Conservation (phyloP, 2,329 filamentous ascomycete genomes). For the Arthrobotrys entomopaga region DNA sequence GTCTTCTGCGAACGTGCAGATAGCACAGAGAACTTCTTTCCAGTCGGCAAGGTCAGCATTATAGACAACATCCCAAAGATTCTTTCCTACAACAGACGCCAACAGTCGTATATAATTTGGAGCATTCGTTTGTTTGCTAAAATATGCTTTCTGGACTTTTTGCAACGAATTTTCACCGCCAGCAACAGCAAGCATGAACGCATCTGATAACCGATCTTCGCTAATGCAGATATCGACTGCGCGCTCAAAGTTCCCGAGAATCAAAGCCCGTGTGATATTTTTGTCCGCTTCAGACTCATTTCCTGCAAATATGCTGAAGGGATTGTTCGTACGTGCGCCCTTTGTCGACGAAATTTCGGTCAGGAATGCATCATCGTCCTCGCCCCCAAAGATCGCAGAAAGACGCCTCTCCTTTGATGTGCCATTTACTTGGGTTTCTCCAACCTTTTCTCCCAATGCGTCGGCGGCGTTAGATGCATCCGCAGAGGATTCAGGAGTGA, state of each 20-base stretch:
- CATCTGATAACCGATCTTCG: constrained; percentile 90
- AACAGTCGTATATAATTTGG: constrained; percentile 93
- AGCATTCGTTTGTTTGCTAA: constrained; percentile 80
- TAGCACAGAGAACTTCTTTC: constrained; percentile 95
- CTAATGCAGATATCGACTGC: constrained; percentile 88
- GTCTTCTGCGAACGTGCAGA: constrained; percentile 94
- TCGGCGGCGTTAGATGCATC: constrained; percentile 58
- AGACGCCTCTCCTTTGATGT: constrained; percentile 71
- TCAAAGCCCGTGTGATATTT: constrained; percentile 83
- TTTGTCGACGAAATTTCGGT: constrained; percentile 82
- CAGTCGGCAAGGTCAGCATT: constrained; percentile 92
- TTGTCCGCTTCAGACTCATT: constrained; percentile 86
- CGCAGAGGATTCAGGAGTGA: constrained; percentile 69
- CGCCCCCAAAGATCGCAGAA: constrained; percentile 80
- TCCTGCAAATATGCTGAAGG: constrained; percentile 87
- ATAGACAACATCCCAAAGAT: constrained; percentile 97
- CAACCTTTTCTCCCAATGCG: constrained; percentile 23
- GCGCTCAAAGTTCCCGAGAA: constrained; percentile 89
- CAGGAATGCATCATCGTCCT: constrained; percentile 84
- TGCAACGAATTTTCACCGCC: constrained; percentile 92
- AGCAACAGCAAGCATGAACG: constrained; percentile 97
- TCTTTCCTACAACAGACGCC: constrained; percentile 92
- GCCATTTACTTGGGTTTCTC: constrained; percentile 36
- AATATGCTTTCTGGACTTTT: constrained; percentile 90
- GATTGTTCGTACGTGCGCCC: constrained; percentile 90